Conservation (phyloP, 257 asterid species). For the Solanum paucissectum region DNA sequence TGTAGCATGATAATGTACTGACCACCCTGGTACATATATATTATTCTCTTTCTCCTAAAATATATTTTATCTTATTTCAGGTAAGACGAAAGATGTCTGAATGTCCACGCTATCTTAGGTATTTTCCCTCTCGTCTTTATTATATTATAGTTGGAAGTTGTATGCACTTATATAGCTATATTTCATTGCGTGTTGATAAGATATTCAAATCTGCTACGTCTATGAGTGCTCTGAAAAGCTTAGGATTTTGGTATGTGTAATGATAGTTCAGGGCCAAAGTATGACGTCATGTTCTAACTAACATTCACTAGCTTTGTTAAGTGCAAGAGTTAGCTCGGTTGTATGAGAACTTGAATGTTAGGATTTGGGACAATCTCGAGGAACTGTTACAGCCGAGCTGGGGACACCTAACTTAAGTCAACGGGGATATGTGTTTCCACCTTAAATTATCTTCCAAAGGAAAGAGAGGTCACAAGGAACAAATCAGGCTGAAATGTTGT, state of each 20-base stretch:
- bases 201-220: neutral
- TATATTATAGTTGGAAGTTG: neutral
- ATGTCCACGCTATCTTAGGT: constrained; percentile 78
- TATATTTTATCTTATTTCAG: constrained; percentile 26
- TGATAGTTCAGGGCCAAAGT: neutral
- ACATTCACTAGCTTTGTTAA: neutral
- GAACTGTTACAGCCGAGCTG: neutral
- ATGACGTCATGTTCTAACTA: neutral
- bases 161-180: neutral
- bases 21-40: neutral
- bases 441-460: neutral
- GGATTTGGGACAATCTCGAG: neutral
- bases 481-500: neutral
- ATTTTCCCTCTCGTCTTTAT: constrained; percentile 3
- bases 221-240: neutral
- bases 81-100: constrained; percentile 80
- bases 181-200: neutral
- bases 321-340: neutral
- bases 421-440: neutral
- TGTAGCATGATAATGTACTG: neutral
- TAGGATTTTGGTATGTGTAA: neutral
- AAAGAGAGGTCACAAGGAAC: neutral
- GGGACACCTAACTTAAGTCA: neutral
- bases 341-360: neutral
- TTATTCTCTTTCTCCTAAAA: neutral